phyloP scores from a whole-genome alignment of 306 rosid genomes.

The Begonia loranthoides region DNA sequence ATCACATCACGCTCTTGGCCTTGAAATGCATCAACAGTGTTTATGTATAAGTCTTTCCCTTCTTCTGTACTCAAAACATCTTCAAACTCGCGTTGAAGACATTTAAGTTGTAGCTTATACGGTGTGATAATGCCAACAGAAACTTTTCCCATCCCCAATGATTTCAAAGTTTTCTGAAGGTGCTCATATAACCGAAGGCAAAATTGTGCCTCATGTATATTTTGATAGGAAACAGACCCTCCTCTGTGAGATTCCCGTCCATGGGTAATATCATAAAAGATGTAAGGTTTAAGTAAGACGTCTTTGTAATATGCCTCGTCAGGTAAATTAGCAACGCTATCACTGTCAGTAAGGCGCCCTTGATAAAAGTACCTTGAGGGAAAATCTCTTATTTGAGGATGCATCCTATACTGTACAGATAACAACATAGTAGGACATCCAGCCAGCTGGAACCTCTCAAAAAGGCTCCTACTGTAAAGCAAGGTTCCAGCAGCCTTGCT shows the following conservation, averaged over 20 bases:
- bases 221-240: constrained; percentile 92
- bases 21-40: constrained; percentile 98
- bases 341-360: constrained; percentile 90
- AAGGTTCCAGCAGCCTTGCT: constrained; percentile 99
- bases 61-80: constrained; percentile 82
- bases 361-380: constrained; percentile 96
- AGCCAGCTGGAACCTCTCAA: constrained; percentile 92
- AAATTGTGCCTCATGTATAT: constrained; percentile 82
- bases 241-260: constrained; percentile 98
- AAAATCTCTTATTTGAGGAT: constrained; percentile 91
- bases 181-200: constrained; percentile 84
- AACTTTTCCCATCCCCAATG: constrained; percentile 49
- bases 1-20: constrained; percentile 99
- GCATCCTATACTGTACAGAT: constrained; percentile 97
- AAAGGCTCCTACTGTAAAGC: constrained; percentile 93
- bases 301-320: constrained; percentile 81
- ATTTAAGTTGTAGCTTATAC: constrained; percentile 90
- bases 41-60: constrained; percentile 84
- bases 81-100: constrained; percentile 88
- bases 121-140: constrained; percentile 95
- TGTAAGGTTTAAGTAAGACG: constrained; percentile 69
- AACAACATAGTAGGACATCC: constrained; percentile 94
- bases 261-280: constrained; percentile 81
- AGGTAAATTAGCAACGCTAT: constrained; percentile 61
- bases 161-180: constrained; percentile 58